Evolutionary conservation across 1,284 basidiomycete genomes (phyloP).

Genomic region (Takashimella tepidaria): DNA sequence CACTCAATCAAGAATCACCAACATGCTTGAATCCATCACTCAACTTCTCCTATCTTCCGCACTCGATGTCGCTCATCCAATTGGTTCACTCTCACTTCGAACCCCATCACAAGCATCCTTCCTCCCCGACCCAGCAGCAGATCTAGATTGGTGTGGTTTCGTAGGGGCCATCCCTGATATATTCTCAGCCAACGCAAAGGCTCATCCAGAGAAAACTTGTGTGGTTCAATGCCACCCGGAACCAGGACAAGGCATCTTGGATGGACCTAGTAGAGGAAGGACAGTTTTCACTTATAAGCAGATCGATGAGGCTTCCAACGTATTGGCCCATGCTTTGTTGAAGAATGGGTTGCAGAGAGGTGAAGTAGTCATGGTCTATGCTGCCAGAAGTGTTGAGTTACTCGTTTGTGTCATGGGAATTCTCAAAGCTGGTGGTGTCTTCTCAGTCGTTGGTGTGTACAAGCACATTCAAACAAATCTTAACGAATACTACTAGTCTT

Average conservation of each 20-base stretch:
- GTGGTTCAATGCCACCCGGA: conserved; percentile 68
- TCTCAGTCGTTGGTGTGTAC: conserved; percentile 91
- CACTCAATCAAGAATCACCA: conserved; percentile 68
- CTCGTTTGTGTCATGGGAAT: conserved; percentile 96
- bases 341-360: conserved; percentile 81
- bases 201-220: conserved; percentile 72
- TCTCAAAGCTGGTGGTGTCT: conserved; percentile 93
- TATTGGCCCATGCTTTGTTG: conserved; percentile 86
- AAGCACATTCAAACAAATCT: too few species aligned
- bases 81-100: conserved; percentile 75
- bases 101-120: conserved; percentile 65
- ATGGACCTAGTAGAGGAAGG: conserved; percentile 46
- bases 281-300: conserved; percentile 70
- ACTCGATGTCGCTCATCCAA: conserved; percentile 54
- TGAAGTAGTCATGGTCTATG: conserved; percentile 99
- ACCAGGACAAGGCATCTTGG: conserved; percentile 39
- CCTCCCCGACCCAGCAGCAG: conserved; percentile 79
- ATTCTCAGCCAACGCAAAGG: conserved; percentile 74
- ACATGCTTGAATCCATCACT: conserved; percentile 80
- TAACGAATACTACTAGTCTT: too few species aligned
- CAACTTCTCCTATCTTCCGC: conserved; percentile 68
- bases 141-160: conserved; percentile 96
- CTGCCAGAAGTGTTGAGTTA: conserved; percentile 91
- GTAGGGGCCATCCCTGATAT: conserved; percentile 94
- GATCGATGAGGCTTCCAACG: conserved; percentile 80